These are phyloP conservation scores for Pyrenochaeta sp. DNA, from an alignment of 2,329 filamentous ascomycete species.

Conservation along the genomic window DNA sequence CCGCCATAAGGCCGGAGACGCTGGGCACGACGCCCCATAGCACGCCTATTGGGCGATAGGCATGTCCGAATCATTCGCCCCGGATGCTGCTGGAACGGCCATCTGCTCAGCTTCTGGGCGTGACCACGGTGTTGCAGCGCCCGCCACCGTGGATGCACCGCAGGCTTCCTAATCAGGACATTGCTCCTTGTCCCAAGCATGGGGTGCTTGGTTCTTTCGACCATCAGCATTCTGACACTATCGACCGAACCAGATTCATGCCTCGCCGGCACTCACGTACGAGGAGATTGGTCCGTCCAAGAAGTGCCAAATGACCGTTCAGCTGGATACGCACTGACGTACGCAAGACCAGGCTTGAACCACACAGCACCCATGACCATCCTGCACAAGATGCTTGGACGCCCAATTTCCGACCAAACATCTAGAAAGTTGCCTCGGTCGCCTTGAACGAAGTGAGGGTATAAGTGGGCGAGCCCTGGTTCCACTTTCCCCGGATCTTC, in stretches of 20 bases:
- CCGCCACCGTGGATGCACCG: background rate
- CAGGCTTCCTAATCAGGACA: background rate
- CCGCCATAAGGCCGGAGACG: constrained; percentile 4
- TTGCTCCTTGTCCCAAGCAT: background rate
- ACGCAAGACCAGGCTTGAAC: background rate
- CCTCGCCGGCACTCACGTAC: background rate
- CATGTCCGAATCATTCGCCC: background rate
- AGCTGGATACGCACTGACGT: background rate
- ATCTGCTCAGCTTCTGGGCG: background rate
- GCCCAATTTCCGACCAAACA: constrained; percentile 1
- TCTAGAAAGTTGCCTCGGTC: constrained; percentile 10
- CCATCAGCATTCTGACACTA: background rate
- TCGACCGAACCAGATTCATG: background rate
- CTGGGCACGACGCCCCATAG: constrained; percentile 2
- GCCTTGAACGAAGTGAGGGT: background rate
- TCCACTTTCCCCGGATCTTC: too few relatives aligned
- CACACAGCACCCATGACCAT: constrained; percentile 1
- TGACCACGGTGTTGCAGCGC: background rate
- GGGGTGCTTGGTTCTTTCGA: background rate
- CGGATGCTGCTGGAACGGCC: background rate
- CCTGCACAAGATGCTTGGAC: constrained; percentile 7
- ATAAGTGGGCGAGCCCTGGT: constrained; percentile 6
- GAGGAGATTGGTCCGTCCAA: background rate
- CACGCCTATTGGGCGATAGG: constrained; percentile 3
- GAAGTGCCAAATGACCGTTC: background rate